A percentile compares a stretch with the other conserved stretches of the same genome.
Evolutionary conservation across 805 yeast species (phyloP).

Genomic region (Ogataea dorogensis): DNA sequence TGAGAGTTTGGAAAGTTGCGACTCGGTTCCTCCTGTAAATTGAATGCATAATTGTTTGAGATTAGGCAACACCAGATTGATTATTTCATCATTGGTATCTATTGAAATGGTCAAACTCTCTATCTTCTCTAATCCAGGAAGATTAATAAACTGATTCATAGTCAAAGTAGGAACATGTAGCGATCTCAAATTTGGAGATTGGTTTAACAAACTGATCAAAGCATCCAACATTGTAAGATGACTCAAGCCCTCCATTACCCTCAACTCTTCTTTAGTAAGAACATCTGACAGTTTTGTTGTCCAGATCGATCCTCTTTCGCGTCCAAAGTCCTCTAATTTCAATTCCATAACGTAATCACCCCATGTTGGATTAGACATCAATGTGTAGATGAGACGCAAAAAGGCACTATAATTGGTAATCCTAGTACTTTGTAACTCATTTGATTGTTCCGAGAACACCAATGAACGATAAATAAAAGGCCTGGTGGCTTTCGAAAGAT

Average conservation of each 20-base stretch:
- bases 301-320: constrained; percentile 8
- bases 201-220: constrained; percentile 12
- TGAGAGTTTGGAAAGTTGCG: constrained; percentile 13
- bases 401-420: constrained; percentile 15
- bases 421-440: constrained; percentile 3
- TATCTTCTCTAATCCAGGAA: constrained; percentile 2
- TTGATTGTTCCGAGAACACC: constrained; percentile 9
- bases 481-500: constrained; percentile 4
- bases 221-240: constrained; percentile 16
- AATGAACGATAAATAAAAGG: constrained; percentile 13
- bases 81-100: constrained; percentile 4
- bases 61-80: constrained; percentile 2
- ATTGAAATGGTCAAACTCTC: constrained; percentile 13
- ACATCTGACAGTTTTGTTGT: constrained; percentile 3
- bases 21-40: constrained; percentile 25
- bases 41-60: constrained; percentile 18
- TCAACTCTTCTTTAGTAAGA: constrained; percentile 3
- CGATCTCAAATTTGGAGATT: constrained; percentile 17
- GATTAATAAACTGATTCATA: constrained; percentile 3
- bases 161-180: constrained; percentile 14
- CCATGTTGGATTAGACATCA: constrained; percentile 13
- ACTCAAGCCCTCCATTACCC: constrained; percentile 2
- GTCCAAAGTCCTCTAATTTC: constrained; percentile 17
- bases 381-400: constrained; percentile 19
- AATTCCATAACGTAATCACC: constrained; percentile 16